phyloP scores from a whole-genome alignment of 2,329 filamentous ascomycete species.

The Arthrobotrys entomopaga region DNA sequence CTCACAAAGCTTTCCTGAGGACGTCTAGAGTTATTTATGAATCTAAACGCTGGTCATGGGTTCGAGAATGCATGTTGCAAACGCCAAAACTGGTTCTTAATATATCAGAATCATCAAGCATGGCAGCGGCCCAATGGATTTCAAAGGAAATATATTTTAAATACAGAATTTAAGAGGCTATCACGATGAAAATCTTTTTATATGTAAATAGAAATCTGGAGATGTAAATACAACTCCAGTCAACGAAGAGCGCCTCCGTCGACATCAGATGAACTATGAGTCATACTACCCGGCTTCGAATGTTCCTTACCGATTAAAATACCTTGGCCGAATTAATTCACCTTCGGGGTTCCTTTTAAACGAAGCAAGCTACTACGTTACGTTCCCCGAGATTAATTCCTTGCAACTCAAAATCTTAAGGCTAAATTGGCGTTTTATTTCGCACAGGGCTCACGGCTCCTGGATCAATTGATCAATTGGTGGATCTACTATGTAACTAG shows the following conservation, averaged over 20 bases:
- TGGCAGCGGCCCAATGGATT: too few species aligned
- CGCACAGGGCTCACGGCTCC: constrained; percentile 13
- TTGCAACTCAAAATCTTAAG: constrained; percentile 44
- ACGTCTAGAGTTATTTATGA: too few species aligned
- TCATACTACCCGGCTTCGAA: constrained; percentile 4
- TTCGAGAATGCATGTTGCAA: too few species aligned
- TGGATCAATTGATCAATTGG: constrained; percentile 52
- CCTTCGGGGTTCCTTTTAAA: constrained; percentile 33
- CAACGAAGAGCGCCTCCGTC: not conserved
- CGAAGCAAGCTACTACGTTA: constrained; percentile 3
- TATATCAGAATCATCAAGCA: too few species aligned
- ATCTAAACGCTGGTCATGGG: too few species aligned
- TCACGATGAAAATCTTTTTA: too few species aligned
- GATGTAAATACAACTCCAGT: too few species aligned
- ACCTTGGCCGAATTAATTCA: constrained; percentile 26
- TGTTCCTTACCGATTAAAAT: not conserved
- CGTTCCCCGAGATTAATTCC: too few species aligned
- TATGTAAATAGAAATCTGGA: too few species aligned
- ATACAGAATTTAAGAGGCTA: not conserved
- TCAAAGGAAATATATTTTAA: too few species aligned
- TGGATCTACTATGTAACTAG: constrained; percentile 33
- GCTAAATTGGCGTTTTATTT: constrained; percentile 32
- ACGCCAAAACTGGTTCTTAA: too few species aligned
- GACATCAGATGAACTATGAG: constrained; percentile 1
- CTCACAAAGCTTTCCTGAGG: too few species aligned